These are phyloP conservation scores for Spiromastix sp. DNA, from an alignment of 2,329 filamentous ascomycete species.

Conservation along the genomic window DNA sequence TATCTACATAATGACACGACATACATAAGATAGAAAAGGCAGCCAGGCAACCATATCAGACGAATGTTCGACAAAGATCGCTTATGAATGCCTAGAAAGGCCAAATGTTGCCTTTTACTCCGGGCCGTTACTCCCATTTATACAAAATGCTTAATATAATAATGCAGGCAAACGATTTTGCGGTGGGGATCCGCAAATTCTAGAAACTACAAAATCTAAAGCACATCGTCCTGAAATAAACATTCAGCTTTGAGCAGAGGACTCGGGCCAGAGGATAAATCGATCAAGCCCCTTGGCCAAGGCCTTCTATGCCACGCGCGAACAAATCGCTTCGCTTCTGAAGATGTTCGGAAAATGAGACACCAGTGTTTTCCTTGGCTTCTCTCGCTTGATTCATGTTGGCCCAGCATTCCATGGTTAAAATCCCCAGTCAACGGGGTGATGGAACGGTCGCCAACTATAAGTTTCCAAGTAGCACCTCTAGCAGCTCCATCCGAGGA, in stretches of 20 bases:
- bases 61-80: too few relatives aligned
- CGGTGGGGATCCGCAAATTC: too few relatives aligned
- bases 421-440: slow-evolving; percentile 5
- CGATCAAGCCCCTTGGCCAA: slow-evolving; percentile 22
- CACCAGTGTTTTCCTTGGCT: slow-evolving; percentile 34
- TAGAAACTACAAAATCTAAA: too few relatives aligned
- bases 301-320: slow-evolving; percentile 43
- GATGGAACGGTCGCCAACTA: slow-evolving; percentile 9
- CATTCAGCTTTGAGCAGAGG: slow-evolving; percentile 14
- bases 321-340: slow-evolving; percentile 44
- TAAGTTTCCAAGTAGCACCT: slow-evolving; percentile 10
- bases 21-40: too few relatives aligned
- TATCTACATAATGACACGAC: too few relatives aligned
- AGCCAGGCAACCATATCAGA: too few relatives aligned
- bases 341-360: slow-evolving; percentile 44
- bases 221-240: slow-evolving; percentile 10
- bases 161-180: too few relatives aligned
- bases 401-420: slow-evolving; percentile 6
- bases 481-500: slow-evolving; percentile 10
- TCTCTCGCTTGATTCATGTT: slow-evolving; percentile 4
- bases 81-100: too few relatives aligned
- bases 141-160: too few relatives aligned
- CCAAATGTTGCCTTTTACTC: too few relatives aligned
- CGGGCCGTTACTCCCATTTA: too few relatives aligned
- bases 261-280: slow-evolving; percentile 8